phyloP scores from a whole-genome alignment of 1,284 basidiomycete species.

The Trichosporon sp. region DNA sequence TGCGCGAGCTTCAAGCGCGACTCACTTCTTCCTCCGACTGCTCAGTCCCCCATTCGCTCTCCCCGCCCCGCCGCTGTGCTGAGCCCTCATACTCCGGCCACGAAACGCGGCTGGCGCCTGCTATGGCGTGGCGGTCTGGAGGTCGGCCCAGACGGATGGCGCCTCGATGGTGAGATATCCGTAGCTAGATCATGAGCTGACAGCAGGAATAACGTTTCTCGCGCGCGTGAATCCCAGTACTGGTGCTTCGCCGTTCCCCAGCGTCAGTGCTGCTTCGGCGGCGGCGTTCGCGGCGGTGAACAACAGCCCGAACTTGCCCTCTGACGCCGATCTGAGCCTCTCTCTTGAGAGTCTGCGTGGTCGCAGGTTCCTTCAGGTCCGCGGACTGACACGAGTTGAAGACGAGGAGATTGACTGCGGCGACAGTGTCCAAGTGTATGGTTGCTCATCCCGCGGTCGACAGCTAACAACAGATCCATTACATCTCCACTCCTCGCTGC shows the following conservation, averaged over 20 bases:
- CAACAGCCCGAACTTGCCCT: conserved; percentile 32
- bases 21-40: conserved; percentile 11
- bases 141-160: conserved; percentile 52
- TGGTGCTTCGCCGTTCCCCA: conserved; percentile 30
- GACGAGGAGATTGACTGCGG: conserved; percentile 46
- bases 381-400: conserved; percentile 42
- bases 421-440: conserved; percentile 47
- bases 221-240: conserved; percentile 29
- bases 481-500: conserved; percentile 43
- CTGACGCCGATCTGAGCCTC: conserved; percentile 53
- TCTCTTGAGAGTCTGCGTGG: conserved; percentile 56
- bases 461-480: conserved; percentile 36
- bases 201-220: conserved; percentile 51
- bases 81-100: not conserved
- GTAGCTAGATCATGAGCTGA: not conserved
- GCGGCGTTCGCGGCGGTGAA: conserved; percentile 24
- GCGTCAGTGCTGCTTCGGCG: conserved; percentile 9
- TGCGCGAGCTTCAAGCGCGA: conserved; percentile 17
- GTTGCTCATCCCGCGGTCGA: not conserved
- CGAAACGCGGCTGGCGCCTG: conserved; percentile 44
- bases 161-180: conserved; percentile 47
- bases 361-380: conserved; percentile 48
- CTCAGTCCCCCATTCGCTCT: not conserved
- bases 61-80: not conserved
- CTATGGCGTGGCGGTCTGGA: conserved; percentile 56